Percentiles rank a stretch among this genome's conserved stretches.
Conservation (phyloP, 306 rosid genomes). For the Rosa persica region DNA sequence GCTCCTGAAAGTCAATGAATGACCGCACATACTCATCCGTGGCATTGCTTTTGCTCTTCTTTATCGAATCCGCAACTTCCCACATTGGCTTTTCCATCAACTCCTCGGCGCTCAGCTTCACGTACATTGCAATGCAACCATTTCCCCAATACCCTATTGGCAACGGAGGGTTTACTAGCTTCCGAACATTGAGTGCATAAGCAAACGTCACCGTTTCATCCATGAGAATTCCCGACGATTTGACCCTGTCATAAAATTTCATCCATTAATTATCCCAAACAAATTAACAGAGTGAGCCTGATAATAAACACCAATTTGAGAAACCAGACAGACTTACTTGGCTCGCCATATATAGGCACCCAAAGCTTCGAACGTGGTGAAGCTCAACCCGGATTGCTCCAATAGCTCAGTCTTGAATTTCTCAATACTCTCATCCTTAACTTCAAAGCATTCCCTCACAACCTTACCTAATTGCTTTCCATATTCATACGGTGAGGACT, state of each 20-base stretch:
- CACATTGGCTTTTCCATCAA: conserved; percentile 55
- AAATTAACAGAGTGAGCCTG: neutral
- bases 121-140: conserved; percentile 80
- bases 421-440: conserved; percentile 55
- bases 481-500: conserved; percentile 41
- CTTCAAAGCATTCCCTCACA: conserved; percentile 53
- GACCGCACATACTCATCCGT: conserved; percentile 70
- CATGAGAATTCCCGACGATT: conserved; percentile 38
- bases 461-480: conserved; percentile 34
- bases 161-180: conserved; percentile 52
- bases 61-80: conserved; percentile 67
- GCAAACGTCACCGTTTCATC: conserved; percentile 66
- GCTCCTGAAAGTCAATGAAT: conserved; percentile 61
- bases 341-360: conserved; percentile 91
- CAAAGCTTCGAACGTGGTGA: conserved; percentile 82
- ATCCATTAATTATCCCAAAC: neutral
- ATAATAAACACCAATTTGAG: neutral
- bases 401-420: conserved; percentile 41
- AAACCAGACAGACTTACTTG: conserved; percentile 45
- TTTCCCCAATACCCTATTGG: conserved; percentile 84
- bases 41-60: conserved; percentile 68
- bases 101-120: conserved; percentile 47
- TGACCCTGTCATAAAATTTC: conserved; percentile 40
- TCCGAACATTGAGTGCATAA: conserved; percentile 62
- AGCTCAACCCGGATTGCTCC: conserved; percentile 51